Conservation (phyloP, 2,329 filamentous ascomycete genomes). For the Ilyonectria robusta region DNA sequence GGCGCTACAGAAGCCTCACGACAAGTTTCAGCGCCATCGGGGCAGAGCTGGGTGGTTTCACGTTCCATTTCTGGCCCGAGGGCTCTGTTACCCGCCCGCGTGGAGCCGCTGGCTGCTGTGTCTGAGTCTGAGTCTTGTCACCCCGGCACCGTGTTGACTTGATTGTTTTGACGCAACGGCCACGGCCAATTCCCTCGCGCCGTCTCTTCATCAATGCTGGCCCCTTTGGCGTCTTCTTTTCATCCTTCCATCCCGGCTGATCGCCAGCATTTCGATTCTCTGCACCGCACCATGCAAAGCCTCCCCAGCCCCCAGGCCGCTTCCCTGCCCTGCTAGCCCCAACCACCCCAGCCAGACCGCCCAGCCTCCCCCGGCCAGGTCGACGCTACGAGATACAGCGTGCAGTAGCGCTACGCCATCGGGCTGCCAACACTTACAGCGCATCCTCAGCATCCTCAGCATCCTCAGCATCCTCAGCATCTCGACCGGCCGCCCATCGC, state of each 20-base stretch:
- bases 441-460: not conserved
- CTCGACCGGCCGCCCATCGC: not conserved
- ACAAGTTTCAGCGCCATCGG: conserved; percentile 5
- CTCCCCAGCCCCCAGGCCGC: conserved; percentile 21
- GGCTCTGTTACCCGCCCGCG: conserved; percentile 12
- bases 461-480: no score
- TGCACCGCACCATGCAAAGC: no score
- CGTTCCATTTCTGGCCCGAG: not conserved
- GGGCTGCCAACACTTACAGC: conserved; percentile 25
- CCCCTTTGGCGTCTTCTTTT: not conserved
- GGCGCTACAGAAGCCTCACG: not conserved
- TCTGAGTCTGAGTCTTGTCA: conserved; percentile 1
- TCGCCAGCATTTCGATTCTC: not conserved
- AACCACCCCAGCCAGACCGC: not conserved
- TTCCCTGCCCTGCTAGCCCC: not conserved
- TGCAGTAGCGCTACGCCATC: conserved; percentile 24
- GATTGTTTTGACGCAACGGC: conserved; percentile 16
- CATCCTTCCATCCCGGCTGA: conserved; percentile 13
- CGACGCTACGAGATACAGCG: conserved; percentile 12
- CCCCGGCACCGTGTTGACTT: not conserved
- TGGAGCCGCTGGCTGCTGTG: conserved; percentile 14
- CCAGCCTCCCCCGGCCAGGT: conserved; percentile 6
- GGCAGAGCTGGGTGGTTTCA: not conserved
- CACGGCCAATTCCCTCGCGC: not conserved
- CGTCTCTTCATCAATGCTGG: conserved; percentile 3